phyloP scores from a whole-genome alignment of 2,329 filamentous ascomycete genomes.

The Botrytis galanthina region DNA sequence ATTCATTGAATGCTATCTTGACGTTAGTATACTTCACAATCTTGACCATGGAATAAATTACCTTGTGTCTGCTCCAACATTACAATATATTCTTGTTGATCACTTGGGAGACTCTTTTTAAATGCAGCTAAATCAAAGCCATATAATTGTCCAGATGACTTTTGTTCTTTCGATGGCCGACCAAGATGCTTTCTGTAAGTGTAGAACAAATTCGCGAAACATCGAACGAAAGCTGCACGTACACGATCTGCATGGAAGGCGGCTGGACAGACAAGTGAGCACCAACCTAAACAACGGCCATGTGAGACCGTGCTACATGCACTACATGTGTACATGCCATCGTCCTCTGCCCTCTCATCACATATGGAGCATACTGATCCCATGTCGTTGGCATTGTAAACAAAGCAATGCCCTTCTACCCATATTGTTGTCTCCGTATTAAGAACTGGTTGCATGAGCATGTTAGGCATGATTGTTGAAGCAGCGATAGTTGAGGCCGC shows the following conservation, averaged over 20 bases:
- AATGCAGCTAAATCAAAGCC: conserved; percentile 66
- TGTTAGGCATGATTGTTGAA: conserved; percentile 82
- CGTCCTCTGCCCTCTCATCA: conserved; percentile 63
- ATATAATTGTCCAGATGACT: conserved; percentile 57
- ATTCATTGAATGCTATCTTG: conserved; percentile 68
- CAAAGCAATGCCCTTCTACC: conserved; percentile 82
- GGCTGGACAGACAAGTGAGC: conserved; percentile 61
- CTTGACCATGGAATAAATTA: conserved; percentile 37
- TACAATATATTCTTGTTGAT: conserved; percentile 61
- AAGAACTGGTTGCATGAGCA: conserved; percentile 73
- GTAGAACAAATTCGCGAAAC: conserved; percentile 63
- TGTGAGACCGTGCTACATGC: conserved; percentile 60
- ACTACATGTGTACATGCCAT: conserved; percentile 72
- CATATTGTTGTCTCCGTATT: conserved; percentile 79
- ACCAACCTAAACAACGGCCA: conserved; percentile 59
- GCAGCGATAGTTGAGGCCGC: conserved; percentile 83
- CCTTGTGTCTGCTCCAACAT: conserved; percentile 68
- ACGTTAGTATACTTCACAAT: conserved; percentile 43
- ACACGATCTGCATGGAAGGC: conserved; percentile 63
- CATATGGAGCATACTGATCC: conserved; percentile 68
- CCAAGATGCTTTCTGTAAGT: conserved; percentile 63
- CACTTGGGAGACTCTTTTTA: conserved; percentile 61
- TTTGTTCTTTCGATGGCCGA: conserved; percentile 60
- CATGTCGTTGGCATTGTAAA: conserved; percentile 59
- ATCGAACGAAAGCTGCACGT: conserved; percentile 62